A percentile compares a stretch with the other conserved stretches of the same genome.
phyloP scores from a whole-genome alignment of 495 filamentous ascomycete genomes.

The Hyphodiscus hymeniophilus region DNA sequence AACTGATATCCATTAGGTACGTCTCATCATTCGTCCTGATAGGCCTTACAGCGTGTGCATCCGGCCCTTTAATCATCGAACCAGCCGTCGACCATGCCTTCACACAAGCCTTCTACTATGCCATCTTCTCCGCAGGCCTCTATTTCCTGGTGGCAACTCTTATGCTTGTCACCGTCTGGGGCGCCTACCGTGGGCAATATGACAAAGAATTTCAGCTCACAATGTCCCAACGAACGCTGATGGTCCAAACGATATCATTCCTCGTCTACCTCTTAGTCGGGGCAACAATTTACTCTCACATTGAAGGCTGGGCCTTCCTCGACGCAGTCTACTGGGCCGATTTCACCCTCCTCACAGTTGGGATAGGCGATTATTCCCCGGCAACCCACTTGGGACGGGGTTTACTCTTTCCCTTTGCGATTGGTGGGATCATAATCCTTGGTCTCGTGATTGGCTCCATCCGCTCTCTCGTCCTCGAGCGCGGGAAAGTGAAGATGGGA shows the following conservation, averaged over 20 bases:
- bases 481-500: slow-evolving; percentile 60
- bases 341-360: slow-evolving; percentile 78
- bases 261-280: slow-evolving; percentile 68
- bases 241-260: slow-evolving; percentile 81
- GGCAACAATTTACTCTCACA: slow-evolving; percentile 56
- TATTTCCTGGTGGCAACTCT: slow-evolving; percentile 70
- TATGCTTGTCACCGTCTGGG: slow-evolving; percentile 60
- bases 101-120: slow-evolving; percentile 77
- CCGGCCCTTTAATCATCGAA: slow-evolving; percentile 37
- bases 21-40: slow-evolving; percentile 58
- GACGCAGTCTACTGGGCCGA: slow-evolving; percentile 80
- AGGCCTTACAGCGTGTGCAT: slow-evolving; percentile 47
- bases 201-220: slow-evolving; percentile 63
- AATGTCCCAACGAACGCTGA: slow-evolving; percentile 68
- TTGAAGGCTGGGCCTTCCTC: slow-evolving; percentile 73
- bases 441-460: slow-evolving; percentile 84
- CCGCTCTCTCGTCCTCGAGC: slow-evolving; percentile 68
- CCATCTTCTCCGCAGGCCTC: slow-evolving; percentile 61
- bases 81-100: slow-evolving; percentile 42
- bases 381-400: slow-evolving; percentile 48
- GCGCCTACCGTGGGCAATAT: slow-evolving; percentile 56
- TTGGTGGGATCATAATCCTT: slow-evolving; percentile 68
- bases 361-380: slow-evolving; percentile 64
- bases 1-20: slow-evolving; percentile 31
- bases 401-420: slow-evolving; percentile 70